phyloP scores from a whole-genome alignment of 1,284 basidiomycete genomes.

The Schizophyllum amplum region DNA sequence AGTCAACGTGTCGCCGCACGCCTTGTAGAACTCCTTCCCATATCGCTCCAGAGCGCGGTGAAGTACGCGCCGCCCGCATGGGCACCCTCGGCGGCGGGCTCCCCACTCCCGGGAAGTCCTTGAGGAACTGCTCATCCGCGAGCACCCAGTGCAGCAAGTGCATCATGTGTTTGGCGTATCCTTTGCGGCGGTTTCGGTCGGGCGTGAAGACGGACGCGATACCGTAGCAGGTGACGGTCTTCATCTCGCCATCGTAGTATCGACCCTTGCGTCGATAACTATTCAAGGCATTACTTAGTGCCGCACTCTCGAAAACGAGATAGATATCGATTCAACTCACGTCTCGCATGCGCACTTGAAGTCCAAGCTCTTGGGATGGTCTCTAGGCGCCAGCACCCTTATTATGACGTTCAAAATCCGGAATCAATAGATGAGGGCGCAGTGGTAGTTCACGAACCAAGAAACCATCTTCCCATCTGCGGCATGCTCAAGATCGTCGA shows the following conservation, averaged over 20 bases:
- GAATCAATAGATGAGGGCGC: not conserved
- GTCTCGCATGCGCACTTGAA: slow-evolving; percentile 37
- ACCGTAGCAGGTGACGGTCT: slow-evolving; percentile 30
- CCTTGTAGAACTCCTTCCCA: slow-evolving; percentile 43
- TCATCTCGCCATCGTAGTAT: slow-evolving; percentile 1
- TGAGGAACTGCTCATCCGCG: slow-evolving; percentile 21
- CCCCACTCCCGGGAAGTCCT: slow-evolving; percentile 31
- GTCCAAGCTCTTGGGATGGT: slow-evolving; percentile 26
- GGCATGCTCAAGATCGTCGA: slow-evolving; percentile 24
- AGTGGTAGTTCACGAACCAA: too few species aligned
- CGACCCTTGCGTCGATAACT: slow-evolving; percentile 6
- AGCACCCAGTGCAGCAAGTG: slow-evolving; percentile 42
- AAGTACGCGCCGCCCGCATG: slow-evolving; percentile 27
- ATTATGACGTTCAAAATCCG: not conserved
- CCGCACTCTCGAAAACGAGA: slow-evolving; percentile 11
- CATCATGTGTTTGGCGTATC: slow-evolving; percentile 48
- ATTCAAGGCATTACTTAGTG: slow-evolving; percentile 9
- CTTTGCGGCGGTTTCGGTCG: slow-evolving; percentile 31
- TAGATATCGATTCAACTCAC: slow-evolving; percentile 18
- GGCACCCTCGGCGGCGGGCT: slow-evolving; percentile 20
- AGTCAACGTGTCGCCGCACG: slow-evolving; percentile 30
- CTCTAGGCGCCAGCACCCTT: slow-evolving; percentile 38
- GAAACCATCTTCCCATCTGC: slow-evolving; percentile 26
- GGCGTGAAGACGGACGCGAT: slow-evolving; percentile 46
- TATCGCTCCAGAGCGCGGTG: slow-evolving; percentile 57